Conservation (phyloP, 2,329 filamentous ascomycete genomes). For the Pyrenophora tritici-repentis region DNA sequence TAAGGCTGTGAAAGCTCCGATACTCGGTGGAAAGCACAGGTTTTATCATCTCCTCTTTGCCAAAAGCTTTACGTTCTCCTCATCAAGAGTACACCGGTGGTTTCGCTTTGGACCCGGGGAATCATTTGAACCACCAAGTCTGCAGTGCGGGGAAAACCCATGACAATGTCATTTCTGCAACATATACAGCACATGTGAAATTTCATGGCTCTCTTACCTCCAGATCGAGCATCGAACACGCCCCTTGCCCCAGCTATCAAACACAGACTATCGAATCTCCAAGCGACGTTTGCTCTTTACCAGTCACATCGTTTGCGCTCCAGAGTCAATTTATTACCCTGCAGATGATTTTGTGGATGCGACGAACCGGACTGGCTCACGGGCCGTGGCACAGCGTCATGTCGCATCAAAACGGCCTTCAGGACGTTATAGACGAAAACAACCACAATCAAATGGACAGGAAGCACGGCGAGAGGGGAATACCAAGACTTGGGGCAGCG, state of each 20-base stretch:
- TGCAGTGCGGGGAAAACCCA: background rate
- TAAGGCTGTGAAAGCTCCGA: too few species aligned
- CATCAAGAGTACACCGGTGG: too few species aligned
- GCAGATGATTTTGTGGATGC: background rate
- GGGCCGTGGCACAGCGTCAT: background rate
- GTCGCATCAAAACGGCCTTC: too few species aligned
- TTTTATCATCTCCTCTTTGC: too few species aligned
- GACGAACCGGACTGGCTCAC: background rate
- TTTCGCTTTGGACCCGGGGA: background rate
- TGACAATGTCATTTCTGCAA: background rate
- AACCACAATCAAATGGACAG: too few species aligned
- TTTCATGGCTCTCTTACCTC: background rate
- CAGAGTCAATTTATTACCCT: conserved; percentile 1
- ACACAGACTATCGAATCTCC: background rate
- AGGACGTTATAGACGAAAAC: too few species aligned
- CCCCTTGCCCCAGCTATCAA: background rate
- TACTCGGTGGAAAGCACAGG: too few species aligned
- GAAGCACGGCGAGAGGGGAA: too few species aligned
- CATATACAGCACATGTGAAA: background rate
- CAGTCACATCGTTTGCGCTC: background rate
- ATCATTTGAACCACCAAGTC: background rate
- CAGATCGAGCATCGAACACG: background rate
- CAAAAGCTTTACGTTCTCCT: background rate
- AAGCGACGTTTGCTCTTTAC: background rate
- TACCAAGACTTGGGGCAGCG: too few species aligned